Evolutionary conservation across 2,329 filamentous ascomycete species (phyloP), one percentile per base, ranked within the genome.

Genomic region (Teratosphaeriaceae sp.): DNA sequence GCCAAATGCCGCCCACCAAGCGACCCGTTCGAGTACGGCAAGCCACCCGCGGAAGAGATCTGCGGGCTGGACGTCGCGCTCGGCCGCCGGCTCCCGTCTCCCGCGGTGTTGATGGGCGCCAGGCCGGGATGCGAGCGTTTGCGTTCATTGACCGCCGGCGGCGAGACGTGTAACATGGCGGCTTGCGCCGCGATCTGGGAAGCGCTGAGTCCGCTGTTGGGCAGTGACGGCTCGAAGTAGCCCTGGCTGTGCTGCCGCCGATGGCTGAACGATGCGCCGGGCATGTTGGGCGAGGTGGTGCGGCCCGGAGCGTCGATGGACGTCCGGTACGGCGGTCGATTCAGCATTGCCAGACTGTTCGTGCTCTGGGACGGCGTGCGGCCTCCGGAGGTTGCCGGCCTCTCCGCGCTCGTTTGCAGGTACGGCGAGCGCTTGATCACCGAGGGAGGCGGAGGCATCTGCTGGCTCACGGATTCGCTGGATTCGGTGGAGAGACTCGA

Each of bases 101-200:
- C 38, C 51, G 54, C 45, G 11, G 63, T 65, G 21, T 61, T 62
- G 38, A 64, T 67, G 1, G 68, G 77, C 15, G 77, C 73, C 5
- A 85, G 80, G 7, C 85, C 79, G 0, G 85, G 88, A 61, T 85
- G 82, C 12, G 84, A 88, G 40, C 85, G 77, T 60, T 87, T 84
- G 16, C 85, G 73, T 45, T 64, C 62, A 9, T 51, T 44, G 29
- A 43, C 36, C 26, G 50, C 39, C 9, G 58, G 55, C 8, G 59
- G 58, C 24, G 59, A 61, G 4, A 58, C 44, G 16, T 59, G 57
- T 68, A 86, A 80, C 57, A 84, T 80, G 43, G 85, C 85, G 8
- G 85, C 80, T 64, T 88, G 85, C 15, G 85, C 85, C 29, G 85
- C 85, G 50, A 88, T 87, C 62, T 87, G 82, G 63, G 84, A 87